Evolutionary conservation across 352 stramenopile genomes (phyloP).

Genomic region (Globisporangium spinosum): DNA sequence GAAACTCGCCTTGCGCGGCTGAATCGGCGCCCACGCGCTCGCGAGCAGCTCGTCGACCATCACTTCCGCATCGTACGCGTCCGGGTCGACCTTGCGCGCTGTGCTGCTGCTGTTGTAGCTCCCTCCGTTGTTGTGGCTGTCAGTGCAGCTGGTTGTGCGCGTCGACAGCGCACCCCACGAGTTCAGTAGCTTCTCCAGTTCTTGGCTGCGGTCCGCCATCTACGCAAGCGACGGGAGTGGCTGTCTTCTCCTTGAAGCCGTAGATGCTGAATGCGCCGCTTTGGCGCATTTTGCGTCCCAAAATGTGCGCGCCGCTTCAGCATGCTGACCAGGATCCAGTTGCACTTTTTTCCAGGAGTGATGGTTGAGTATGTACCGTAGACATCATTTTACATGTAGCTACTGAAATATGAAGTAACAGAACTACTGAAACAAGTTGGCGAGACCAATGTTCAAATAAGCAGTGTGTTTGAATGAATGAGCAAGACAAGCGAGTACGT

Average conservation of each 20-base stretch:
- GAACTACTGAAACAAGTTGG: too few species aligned
- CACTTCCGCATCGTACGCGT: constrained; percentile 51
- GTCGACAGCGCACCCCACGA: constrained; percentile 19
- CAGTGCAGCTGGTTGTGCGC: background rate
- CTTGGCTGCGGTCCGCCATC: constrained; percentile 28
- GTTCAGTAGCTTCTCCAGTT: constrained; percentile 63
- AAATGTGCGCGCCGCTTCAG: background rate
- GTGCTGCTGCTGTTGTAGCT: background rate
- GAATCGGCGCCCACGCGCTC: constrained; percentile 43
- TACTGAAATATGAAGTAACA: too few species aligned
- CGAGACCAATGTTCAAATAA: too few species aligned
- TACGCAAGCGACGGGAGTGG: background rate
- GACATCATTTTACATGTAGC: too few species aligned
- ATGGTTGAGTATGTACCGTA: background rate
- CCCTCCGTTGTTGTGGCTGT: background rate
- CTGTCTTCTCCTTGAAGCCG: background rate
- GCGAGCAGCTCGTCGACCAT: constrained; percentile 80
- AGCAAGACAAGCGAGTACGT: background rate
- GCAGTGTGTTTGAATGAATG: background rate
- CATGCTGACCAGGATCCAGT: background rate
- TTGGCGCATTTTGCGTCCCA: background rate
- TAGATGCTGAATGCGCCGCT: background rate
- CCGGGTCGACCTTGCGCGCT: background rate
- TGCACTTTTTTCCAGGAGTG: background rate
- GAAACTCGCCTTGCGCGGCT: constrained; percentile 20